These are phyloP conservation scores for Lipomyces yamanashiensis DNA, from an alignment of 805 yeast species.

Conservation along the genomic window DNA sequence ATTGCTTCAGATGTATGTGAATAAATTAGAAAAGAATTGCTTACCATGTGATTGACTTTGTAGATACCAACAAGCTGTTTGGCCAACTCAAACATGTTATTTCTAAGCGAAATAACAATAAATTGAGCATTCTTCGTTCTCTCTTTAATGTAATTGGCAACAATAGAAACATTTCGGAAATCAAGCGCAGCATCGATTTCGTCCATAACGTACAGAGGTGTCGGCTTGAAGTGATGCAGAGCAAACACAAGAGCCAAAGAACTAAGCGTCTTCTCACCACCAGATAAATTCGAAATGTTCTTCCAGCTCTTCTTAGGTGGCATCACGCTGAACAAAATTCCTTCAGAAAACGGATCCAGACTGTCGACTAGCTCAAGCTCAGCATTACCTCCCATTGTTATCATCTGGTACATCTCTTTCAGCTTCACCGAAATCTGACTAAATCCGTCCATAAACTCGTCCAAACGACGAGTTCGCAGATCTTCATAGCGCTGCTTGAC, in stretches of 20 bases:
- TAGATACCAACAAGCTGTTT: slow-evolving; percentile 93
- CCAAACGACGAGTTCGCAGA: slow-evolving; percentile 71
- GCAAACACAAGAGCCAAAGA: slow-evolving; percentile 96
- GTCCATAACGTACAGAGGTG: slow-evolving; percentile 98
- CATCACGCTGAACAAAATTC: slow-evolving; percentile 95
- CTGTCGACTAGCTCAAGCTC: slow-evolving; percentile 94
- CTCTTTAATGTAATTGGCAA: slow-evolving; percentile 95
- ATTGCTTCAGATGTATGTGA: neutral
- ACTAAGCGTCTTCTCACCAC: slow-evolving; percentile 96
- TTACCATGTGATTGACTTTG: slow-evolving; percentile 78
- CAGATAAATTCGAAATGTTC: slow-evolving; percentile 90
- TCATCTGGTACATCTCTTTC: slow-evolving; percentile 97
- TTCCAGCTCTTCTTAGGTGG: slow-evolving; percentile 99
- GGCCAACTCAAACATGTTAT: slow-evolving; percentile 97
- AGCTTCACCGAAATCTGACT: slow-evolving; percentile 80
- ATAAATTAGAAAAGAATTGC: neutral
- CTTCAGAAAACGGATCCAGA: slow-evolving; percentile 97
- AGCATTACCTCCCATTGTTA: slow-evolving; percentile 99
- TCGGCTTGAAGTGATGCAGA: slow-evolving; percentile 91
- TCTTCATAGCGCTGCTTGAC: slow-evolving; percentile 66
- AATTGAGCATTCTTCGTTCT: slow-evolving; percentile 96
- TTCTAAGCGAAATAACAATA: slow-evolving; percentile 90
- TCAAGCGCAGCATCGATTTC: slow-evolving; percentile 99
- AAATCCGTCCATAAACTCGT: slow-evolving; percentile 94
- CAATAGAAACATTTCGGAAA: slow-evolving; percentile 94